Percentiles rank a stretch among this genome's conserved stretches.
Conservation (phyloP, 2,329 filamentous ascomycete genomes). For the Pleomassaria siparia region DNA sequence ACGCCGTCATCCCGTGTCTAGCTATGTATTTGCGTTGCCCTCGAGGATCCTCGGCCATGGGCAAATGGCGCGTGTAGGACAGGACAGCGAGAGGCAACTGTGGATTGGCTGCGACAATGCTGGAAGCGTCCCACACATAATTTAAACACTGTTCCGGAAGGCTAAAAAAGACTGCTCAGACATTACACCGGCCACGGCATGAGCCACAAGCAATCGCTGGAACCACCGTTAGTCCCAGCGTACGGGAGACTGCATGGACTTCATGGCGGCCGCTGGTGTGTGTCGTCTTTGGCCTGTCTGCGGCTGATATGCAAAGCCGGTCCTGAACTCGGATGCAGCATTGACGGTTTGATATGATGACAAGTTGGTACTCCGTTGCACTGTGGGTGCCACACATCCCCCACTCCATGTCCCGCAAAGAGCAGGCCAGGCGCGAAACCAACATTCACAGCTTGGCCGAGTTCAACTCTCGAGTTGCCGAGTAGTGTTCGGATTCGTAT, state of each 20-base stretch:
- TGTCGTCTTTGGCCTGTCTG: slow-evolving; percentile 19
- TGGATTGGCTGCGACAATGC: slow-evolving; percentile 12
- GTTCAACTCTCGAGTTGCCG: not conserved
- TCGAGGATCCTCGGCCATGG: slow-evolving; percentile 18
- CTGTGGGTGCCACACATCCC: slow-evolving; percentile 1
- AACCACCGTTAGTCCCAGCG: slow-evolving; percentile 40
- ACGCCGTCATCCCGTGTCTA: slow-evolving; percentile 2
- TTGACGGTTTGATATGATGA: slow-evolving; percentile 23
- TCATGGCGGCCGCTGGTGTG: slow-evolving; percentile 12
- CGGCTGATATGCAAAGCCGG: slow-evolving; percentile 26
- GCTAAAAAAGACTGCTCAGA: slow-evolving; percentile 20
- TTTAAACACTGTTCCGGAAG: slow-evolving; percentile 17
- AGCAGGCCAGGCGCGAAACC: not conserved
- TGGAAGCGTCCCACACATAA: slow-evolving; percentile 7
- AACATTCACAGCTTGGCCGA: slow-evolving; percentile 1
- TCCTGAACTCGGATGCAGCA: slow-evolving; percentile 3
- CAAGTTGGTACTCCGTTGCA: slow-evolving; percentile 14
- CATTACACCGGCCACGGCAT: slow-evolving; percentile 28
- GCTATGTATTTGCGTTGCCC: slow-evolving; percentile 1
- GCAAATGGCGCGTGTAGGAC: slow-evolving; percentile 14
- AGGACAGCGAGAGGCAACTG: slow-evolving; percentile 4
- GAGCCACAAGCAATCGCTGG: slow-evolving; percentile 40
- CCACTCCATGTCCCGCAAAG: slow-evolving; percentile 3
- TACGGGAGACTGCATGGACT: slow-evolving; percentile 32
- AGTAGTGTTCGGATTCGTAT: slow-evolving; percentile 1